Base-by-base conservation (phyloP, 2,329 filamentous ascomycete genomes). In the Penicillium sp. region DNA sequence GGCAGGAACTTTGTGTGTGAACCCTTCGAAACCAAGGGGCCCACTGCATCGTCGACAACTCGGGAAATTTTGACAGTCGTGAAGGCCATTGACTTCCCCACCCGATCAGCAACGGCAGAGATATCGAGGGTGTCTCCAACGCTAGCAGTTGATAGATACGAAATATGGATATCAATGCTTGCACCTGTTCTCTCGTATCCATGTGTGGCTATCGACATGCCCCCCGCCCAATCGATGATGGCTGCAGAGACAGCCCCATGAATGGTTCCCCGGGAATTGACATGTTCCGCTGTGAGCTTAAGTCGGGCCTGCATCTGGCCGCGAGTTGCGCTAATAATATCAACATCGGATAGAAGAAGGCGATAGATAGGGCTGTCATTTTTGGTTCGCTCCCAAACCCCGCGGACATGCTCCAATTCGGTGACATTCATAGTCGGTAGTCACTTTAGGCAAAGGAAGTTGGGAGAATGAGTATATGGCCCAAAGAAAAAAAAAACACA, bases 1-100 rank as follows among this genome's bases (percentile, higher is more conserved):
- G 55, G 55, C n/a, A 57, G 37, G 43, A 57, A 57, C n/a, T 57
- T 57, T 4, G 55, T 57, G 42, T 57, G 55, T 3, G 55, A 57
- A 15, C 55, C 55, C 43, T 35, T 57, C 13, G 55, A 47, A 17
- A 57, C 55, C 43, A 57, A 47, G 12, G 55, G 50, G 27, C 55
- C 55, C 9, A 54, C 35, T 54, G 54, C 43, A 48, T 41, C 46
- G 12, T 58, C 56, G 12, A 58, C 31, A 10, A 55, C 38, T 27
- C 41, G 38, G 7, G 51, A 55, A 3, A 58, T 50, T 35, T 38
- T 55, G 50, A 58, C 37, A 7, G 56, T 55, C 1, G 56, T 58
- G 25, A 58, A 58, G 31, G 56, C 56, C 56, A 58, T 58, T 23
- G 56, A 49, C 31, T 50, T 58, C 3, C 56, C 56, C 19, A 58